Conservation (phyloP, 1,284 basidiomycete species). For the Malassezia furfur region DNA sequence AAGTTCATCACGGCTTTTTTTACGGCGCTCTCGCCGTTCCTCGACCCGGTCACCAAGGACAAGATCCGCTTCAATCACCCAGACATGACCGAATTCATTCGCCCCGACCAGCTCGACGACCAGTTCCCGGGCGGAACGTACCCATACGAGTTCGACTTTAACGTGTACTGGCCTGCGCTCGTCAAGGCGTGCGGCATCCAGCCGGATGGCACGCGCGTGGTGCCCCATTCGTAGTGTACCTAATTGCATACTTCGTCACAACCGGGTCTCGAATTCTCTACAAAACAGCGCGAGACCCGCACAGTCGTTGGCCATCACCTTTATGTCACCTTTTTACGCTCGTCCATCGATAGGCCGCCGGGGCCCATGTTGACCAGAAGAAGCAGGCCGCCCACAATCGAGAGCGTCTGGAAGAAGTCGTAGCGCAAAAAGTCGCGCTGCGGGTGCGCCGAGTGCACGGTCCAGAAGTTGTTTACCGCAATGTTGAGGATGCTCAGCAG, state of each 20-base stretch:
- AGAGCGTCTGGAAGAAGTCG: constrained; percentile 52
- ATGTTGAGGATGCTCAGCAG: constrained; percentile 90
- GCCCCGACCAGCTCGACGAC: constrained; percentile 65
- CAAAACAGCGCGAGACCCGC: not conserved
- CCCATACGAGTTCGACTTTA: constrained; percentile 66
- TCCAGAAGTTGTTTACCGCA: constrained; percentile 99
- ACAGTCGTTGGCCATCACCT: not conserved
- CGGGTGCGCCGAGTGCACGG: constrained; percentile 76
- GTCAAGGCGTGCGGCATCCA: constrained; percentile 22
- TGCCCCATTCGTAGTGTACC: not conserved
- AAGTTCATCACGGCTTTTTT: constrained; percentile 53
- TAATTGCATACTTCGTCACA: not conserved
- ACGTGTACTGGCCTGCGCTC: constrained; percentile 56
- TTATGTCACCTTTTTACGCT: constrained; percentile 80
- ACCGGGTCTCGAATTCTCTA: not conserved
- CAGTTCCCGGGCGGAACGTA: constrained; percentile 68
- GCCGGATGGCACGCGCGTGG: constrained; percentile 24
- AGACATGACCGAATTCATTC: constrained; percentile 61
- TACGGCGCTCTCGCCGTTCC: constrained; percentile 72
- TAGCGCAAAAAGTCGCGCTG: constrained; percentile 83
- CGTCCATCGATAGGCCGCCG: constrained; percentile 90
- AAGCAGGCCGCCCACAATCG: constrained; percentile 92
- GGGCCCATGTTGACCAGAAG: constrained; percentile 97
- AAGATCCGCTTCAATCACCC: constrained; percentile 70
- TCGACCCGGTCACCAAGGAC: constrained; percentile 79